A percentile compares a stretch with the other conserved stretches of the same genome.
Conservation (phyloP, 1,284 basidiomycete genomes). For the Ustilago crameri region DNA sequence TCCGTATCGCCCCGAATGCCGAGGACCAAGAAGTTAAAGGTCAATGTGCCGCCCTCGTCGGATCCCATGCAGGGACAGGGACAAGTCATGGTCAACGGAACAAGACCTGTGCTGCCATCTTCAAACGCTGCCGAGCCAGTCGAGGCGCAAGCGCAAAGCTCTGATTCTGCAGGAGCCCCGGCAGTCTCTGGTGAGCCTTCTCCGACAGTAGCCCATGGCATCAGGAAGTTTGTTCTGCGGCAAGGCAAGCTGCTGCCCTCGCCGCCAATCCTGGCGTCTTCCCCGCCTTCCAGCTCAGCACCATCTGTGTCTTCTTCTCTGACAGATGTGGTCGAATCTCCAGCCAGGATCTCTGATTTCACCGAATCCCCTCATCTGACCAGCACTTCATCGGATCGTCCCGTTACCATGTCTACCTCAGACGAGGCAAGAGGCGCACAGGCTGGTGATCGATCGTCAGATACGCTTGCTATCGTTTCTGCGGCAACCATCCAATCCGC, state of each 20-base stretch:
- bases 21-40: slow-evolving; percentile 18
- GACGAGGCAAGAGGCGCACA: background rate
- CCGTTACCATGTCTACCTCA: too few relatives aligned
- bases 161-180: background rate
- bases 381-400: too few relatives aligned
- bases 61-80: background rate
- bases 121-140: too few relatives aligned
- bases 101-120: background rate
- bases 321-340: too few relatives aligned
- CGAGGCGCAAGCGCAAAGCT: too few relatives aligned
- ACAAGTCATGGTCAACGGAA: background rate
- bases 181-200: background rate
- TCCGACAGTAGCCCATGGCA: slow-evolving; percentile 25
- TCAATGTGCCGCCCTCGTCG: background rate
- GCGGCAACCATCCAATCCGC: background rate
- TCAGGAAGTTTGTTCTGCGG: slow-evolving; percentile 27
- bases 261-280: background rate
- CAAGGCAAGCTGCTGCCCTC: slow-evolving; percentile 7
- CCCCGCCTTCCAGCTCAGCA: too few relatives aligned
- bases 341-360: too few relatives aligned
- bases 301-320: too few relatives aligned
- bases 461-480: background rate
- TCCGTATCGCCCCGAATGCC: slow-evolving; percentile 8
- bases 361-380: too few relatives aligned
- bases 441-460: background rate